Base-by-base conservation (phyloP, 345 rosid species). In the Limnanthes douglasii region DNA sequence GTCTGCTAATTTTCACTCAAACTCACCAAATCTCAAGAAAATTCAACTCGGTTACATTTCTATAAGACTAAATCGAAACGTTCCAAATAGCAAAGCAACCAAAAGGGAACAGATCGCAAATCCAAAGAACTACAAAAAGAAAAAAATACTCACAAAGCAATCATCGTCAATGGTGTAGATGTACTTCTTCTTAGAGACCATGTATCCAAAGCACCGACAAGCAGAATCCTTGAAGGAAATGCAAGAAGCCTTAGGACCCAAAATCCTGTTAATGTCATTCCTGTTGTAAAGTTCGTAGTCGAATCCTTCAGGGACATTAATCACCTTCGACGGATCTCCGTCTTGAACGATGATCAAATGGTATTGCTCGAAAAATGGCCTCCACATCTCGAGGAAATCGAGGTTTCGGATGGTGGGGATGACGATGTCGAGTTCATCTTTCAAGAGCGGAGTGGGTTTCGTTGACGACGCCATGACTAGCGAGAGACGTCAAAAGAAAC, bases 101-200 rank as follows among this genome's bases (percentile, higher is more conserved):
- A 8, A 18, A 3, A 19, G 20, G 26, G 10, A 34, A 17, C 9
- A 14, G 18, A 13, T 12, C 38, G 18, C 18, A 1, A 26, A n/a
- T n/a, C n/a, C 31, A 11, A 45, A 6, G 29, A 15, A 5, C 23
- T 2, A 21, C 7, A 0, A 15, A 10, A 14, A 8, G 18, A 1
- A 15, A 16, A 29, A 11, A 21, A 8, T 8, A 43, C 64, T 59
- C 50, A 65, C 78, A 26, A 66, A 70, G 65, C 73, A 70, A 47
- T 70, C 73, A 44, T 66, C 73, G 56, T 66, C 78, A 27, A 70
- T 66, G 16, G 73, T 70, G 58, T 43, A 70, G 55, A 70, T 45
- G 22, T 70, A 53, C 37, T 53, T 53, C 52, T 45, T 53, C 41
- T 53, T 53, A 25, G 52, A 53, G 36, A 45, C 41, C 78, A 70